Evolutionary conservation across 2,329 filamentous ascomycete genomes (phyloP), one percentile per base, ranked within the genome.

Genomic region (Colletotrichum gloeosporioides): DNA sequence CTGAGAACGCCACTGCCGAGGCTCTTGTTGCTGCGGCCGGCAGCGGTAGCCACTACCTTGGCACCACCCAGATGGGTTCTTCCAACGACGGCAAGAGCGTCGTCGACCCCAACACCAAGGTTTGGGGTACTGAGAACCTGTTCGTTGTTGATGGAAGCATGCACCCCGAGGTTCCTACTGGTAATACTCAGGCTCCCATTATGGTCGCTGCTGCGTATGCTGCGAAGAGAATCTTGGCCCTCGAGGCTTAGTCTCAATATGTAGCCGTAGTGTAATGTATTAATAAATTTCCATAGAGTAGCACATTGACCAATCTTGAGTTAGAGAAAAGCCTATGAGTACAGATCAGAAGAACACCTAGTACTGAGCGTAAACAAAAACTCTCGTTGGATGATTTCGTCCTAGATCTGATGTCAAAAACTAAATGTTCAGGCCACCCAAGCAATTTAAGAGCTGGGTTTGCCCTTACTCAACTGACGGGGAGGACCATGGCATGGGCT

Each of bases 71-170:
- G 62, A 84, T 84, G 80, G 83, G 83, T 27, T 69, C 75, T 9
- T 62, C 69, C 8, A 82, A 84, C 59, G 82, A 84, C 61, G 82
- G 83, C 2, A 78, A 73, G 16, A 82, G 81, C 34, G 83, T 84
- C 2, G 82, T 84, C 36, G 82, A 83, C 55, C 77, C 79, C 16
- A 68, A 84, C 72, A 80, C 82, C n/a, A 81, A 79, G 32, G 82
- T 83, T 10, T 83, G 80, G 79, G 80, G 81, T 18, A 82, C 79
- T 10, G 78, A 81, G 59, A 83, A 83, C 67, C 53, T 83, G 22
- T 83, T 82, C 29, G 79, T 83, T 9, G 80, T 81, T 6, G 82
- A 83, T 34, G 82, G 76, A 4, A 83, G 81, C 59, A 83, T 83
- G 71, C 82, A 83, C 6, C 82, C 82, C n/a, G 92, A 82, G 55